Evolutionary conservation across 495 filamentous ascomycete species (phyloP), one percentile per base, ranked within the genome.

Genomic region (Xylaria bambusicola): DNA sequence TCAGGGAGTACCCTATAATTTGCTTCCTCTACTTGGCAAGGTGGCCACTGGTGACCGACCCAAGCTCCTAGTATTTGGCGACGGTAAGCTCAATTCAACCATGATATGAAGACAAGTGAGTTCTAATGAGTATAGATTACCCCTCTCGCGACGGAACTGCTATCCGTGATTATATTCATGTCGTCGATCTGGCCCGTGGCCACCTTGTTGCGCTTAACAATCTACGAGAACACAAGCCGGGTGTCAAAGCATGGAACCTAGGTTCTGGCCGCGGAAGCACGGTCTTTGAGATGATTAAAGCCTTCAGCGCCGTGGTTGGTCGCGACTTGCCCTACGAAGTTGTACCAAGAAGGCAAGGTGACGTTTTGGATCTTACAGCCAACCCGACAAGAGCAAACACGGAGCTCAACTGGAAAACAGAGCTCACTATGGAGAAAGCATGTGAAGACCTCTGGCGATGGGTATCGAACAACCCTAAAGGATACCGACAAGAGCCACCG

Each of bases 381-480:
- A 92, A 97, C 78, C 90, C 95, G 12, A 86, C 81, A 24, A 85
- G 88, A 35, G 94, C 94, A 21, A 96, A 92, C 72, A 75, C 81
- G 64, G 94, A 98, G 81, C 83, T 98, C 20, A 80, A 84, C 44
- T 98, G 94, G 94, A 94, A 92, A 81, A 91, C 94, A 7, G 80
- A 93, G 79, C 82, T 85, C 49, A 93, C 91, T 15, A 82, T 98
- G 67, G 92, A 98, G 77, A 82, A 96, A 70, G 91, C 92, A 10
- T 98, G 94, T 73, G 86, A 86, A 70, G 92, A 98, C 71, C 81
- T 98, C 57, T 98, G 94, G 94, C 87, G 85, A 68, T 98, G 94
- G 94, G 84, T 85, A 21, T 83, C 89, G 73, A 98, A 97, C 77
- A 98, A 98, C 77, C 94, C 94, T 41, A 83, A 91, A 77, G 94